Evolutionary conservation across 805 yeast genomes (phyloP), one percentile per base, ranked within the genome.

Genomic region (Metschnikowia cerradonensis): DNA sequence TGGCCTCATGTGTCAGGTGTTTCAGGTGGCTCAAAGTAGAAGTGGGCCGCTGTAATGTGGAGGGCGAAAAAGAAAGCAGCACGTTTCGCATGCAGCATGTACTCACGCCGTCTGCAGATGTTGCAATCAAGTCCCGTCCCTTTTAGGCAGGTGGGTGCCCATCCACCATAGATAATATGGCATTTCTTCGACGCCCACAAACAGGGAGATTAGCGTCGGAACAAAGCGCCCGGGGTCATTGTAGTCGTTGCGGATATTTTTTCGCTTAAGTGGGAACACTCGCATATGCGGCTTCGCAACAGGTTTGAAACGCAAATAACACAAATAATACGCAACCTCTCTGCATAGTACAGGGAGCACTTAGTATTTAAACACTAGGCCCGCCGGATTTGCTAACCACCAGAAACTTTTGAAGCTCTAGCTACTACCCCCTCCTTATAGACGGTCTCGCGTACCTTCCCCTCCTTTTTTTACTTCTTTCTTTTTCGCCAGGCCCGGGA

Each of bases 261-360:
- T 19, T 22, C 47, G 40, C 39, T 44, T 44, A 26, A 11, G 47
- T 36, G 40, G n/a, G 45, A 20, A 41, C 14, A 13, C 26, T 13
- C 26, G 47, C 47, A 35, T 44, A 44, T 44, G 47, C 47, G 40
- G 40, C 34, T 44, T 44, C 47, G 41, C 33, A 34, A 34, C 38
- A 44, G 40, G 22, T 44, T 35, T 22, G 47, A 44, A 44, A 44
- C 41, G 41, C 41, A 44, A 41, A 44, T 43, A 43, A 43, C 35
- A 43, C 39, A 34, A 43, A 36, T 45, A 41, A 20, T 33, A 37
- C 35, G 37, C 45, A 40, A 22, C 33, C 20, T 13, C 23, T 26
- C 22, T 26, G 48, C 48, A 45, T 32, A 20, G 17, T 40, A n/a
- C 38, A 20, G 17, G 38, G 14, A 8, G 20, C 14, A 23, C 44